Evolutionary conservation across 1,139 yeast species (phyloP).

Genomic region (Geotrichum europaeum): DNA sequence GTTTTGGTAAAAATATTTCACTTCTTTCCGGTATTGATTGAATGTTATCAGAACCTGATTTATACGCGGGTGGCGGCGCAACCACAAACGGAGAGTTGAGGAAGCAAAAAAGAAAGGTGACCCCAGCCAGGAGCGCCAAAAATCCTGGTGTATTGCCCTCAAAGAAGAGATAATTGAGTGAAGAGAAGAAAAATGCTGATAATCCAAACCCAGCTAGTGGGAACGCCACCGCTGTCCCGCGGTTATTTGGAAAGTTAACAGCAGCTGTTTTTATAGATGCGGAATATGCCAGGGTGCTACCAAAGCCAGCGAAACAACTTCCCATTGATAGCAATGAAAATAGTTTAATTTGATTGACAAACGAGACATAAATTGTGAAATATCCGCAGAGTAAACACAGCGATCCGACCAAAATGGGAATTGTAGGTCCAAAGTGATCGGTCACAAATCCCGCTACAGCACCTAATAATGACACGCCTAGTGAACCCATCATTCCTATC

Average conservation of each 20-base stretch:
- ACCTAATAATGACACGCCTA: conserved; percentile 52
- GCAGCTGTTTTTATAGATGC: conserved; percentile 35
- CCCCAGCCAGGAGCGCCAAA: conserved; percentile 27
- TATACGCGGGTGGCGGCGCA: conserved; percentile 12
- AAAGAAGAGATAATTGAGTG: conserved; percentile 27
- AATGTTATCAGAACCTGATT: no score
- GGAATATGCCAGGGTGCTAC: conserved; percentile 32
- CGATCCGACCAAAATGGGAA: conserved; percentile 37
- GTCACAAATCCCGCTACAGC: conserved; percentile 52
- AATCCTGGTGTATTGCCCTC: conserved; percentile 34
- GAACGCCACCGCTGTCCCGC: conserved; percentile 35
- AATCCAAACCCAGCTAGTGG: conserved; percentile 37
- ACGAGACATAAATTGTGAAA: conserved; percentile 25
- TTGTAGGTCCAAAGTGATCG: conserved; percentile 46
- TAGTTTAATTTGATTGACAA: conserved; percentile 21
- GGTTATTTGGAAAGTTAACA: conserved; percentile 31
- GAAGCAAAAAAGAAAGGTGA: conserved; percentile 29
- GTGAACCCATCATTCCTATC: conserved; percentile 50
- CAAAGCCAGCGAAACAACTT: conserved; percentile 31
- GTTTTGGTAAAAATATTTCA: no score
- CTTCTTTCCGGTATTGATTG: no score
- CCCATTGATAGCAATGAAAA: conserved; percentile 27
- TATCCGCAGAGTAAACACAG: conserved; percentile 28
- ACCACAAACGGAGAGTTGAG: conserved; percentile 29
- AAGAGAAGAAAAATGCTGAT: conserved; percentile 34